Base-by-base conservation (phyloP, 2,329 filamentous ascomycete genomes). In the Fusarium dimerum region DNA sequence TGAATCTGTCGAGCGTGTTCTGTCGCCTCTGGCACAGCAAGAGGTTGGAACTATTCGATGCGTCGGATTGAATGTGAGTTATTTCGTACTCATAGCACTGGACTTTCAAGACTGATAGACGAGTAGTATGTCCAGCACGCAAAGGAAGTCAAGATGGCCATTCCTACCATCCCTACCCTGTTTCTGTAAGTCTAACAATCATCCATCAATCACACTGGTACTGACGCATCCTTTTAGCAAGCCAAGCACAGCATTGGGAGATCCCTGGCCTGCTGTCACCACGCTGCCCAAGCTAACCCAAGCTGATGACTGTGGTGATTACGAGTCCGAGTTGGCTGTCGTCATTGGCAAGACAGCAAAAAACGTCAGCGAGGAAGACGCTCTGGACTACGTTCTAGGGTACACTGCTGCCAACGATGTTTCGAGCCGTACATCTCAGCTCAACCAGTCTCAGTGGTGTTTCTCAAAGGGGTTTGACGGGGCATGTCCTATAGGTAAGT, bases 381-480 rank as follows among this genome's bases (percentile, higher is more conserved):
- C 82, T 3, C 66, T 82, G 47, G 75, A 78, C 58, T 84, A 86
- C 59, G 75, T 87, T 3, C 76, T 87, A 3, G 84, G 84, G 26
- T 88, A 87, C 66, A 84, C 82, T 0, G 77, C 78, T 17, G 76
- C 78, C 60, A 87, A 87, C 69, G 84, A 88, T 64, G 77, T 87
- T 5, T 85, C 82, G 3, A 60, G 57, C 43, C 52, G 60, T 10
- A 59, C 52, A 12, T 53, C 50, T 6, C 59, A 63, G 41, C 54
- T 62, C 17, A 51, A 50, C 17, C 57, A 60, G 40, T 60, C 57
- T 9, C 59, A 63, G 30, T 63, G 59, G 60, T 59, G 45, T 54
- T 84, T 78, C 64, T 82, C 78, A 20, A 84, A 84, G 67, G 79
- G 81, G 0, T 81, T 84, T 50, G 82, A 84, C 57, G 76, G 76